Evolutionary conservation across 352 stramenopile species (phyloP).

Genomic region (Globisporangium takayamanum): DNA sequence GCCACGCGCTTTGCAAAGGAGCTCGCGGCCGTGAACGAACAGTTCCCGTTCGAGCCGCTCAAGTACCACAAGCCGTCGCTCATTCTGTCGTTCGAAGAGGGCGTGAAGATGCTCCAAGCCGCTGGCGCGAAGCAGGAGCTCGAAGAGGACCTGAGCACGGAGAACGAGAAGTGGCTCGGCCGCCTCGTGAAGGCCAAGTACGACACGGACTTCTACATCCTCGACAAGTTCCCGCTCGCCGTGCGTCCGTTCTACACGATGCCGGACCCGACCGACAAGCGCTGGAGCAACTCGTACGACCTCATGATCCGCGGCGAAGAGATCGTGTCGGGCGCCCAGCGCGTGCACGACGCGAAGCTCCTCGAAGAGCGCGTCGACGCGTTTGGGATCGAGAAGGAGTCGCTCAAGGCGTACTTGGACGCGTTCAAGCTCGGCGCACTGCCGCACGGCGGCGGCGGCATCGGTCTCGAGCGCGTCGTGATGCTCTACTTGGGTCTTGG

Average conservation of each 20-base stretch:
- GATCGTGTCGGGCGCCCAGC: slow-evolving; percentile 99
- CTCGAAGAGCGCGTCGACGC: slow-evolving; percentile 88
- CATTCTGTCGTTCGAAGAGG: slow-evolving; percentile 92
- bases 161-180: slow-evolving; percentile 98
- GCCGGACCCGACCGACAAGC: slow-evolving; percentile 93
- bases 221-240: slow-evolving; percentile 99
- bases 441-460: slow-evolving; percentile 97
- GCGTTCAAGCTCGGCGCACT: slow-evolving; percentile 97
- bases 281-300: slow-evolving; percentile 98
- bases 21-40: slow-evolving; percentile 92
- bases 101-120: slow-evolving; percentile 90
- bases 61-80: slow-evolving; percentile 94
- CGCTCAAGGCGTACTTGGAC: slow-evolving; percentile 96
- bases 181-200: slow-evolving; percentile 97
- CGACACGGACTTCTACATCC: slow-evolving; percentile 99
- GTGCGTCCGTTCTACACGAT: slow-evolving; percentile 99
- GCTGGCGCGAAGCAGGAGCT: slow-evolving; percentile 65
- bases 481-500: slow-evolving; percentile 98
- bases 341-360: slow-evolving; percentile 96
- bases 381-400: slow-evolving; percentile 81
- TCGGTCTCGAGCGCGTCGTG: slow-evolving; percentile 98
- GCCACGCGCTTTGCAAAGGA: slow-evolving; percentile 92
- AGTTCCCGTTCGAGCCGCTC: slow-evolving; percentile 97
- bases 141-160: slow-evolving; percentile 86
- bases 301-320: slow-evolving; percentile 99